Evolutionary conservation across 768 basidiomycete species (phyloP).

Genomic region (Suillus decipiens): DNA sequence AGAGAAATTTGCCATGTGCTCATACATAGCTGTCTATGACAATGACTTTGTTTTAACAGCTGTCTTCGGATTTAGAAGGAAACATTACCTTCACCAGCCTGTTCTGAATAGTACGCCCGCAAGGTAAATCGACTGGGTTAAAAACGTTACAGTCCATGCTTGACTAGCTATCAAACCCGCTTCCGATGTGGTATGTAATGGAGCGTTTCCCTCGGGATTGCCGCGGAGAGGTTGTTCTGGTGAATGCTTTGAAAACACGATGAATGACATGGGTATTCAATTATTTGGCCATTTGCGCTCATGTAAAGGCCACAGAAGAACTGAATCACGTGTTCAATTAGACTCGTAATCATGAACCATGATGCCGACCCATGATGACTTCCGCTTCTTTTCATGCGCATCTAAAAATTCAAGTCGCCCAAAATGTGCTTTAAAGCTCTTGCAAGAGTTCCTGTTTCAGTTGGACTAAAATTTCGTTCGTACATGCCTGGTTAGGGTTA

Average conservation of each 20-base stretch:
- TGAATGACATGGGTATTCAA: too few species aligned
- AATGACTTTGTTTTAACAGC: background rate
- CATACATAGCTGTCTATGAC: constrained; percentile 84
- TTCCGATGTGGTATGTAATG: background rate
- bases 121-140: constrained; percentile 32
- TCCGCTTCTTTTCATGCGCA: too few species aligned
- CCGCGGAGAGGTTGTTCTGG: background rate
- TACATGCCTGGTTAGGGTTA: too few species aligned
- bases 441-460: too few species aligned
- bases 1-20: constrained; percentile 65
- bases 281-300: too few species aligned
- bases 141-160: constrained; percentile 25
- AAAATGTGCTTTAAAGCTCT: too few species aligned
- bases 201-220: background rate
- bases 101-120: constrained; percentile 42
- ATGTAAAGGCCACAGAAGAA: background rate
- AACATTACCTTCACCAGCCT: constrained; percentile 53
- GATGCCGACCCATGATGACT: too few species aligned
- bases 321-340: background rate
- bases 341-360: too few species aligned
- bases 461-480: too few species aligned
- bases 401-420: too few species aligned
- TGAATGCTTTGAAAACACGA: background rate
- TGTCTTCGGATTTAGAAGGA: background rate
- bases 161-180: background rate